Base-by-base conservation (phyloP, 345 rosid genomes). In the Sisymbrium altissimum region DNA sequence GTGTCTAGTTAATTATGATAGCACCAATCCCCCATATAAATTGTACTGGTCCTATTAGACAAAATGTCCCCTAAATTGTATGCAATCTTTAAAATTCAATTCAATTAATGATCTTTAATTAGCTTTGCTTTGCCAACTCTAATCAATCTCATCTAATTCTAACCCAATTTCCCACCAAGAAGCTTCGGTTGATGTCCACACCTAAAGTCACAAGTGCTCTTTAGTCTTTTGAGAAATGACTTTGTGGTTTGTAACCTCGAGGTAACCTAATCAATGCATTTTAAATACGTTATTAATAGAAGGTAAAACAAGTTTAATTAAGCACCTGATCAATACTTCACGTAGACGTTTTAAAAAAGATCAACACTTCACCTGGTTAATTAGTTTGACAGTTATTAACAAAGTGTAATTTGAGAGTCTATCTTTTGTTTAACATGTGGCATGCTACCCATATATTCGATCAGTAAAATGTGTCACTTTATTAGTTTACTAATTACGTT, bases 11-110 rank as follows among this genome's bases (percentile, higher is more conserved):
- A 69, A 53, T 77, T 81, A 45, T 67, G 54, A 39, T 71, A 81
- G 79, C 74, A 59, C 64, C 75, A 79, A 48, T 72, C 78, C 25
- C 39, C 78, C 43, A 74, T 73, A 63, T 15, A 43, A 38, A 35
- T 75, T 92, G 88, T 83, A 56, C 62, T 66, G 88, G 68, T 73
- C 56, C 56, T 55, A 18, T 68, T 41, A 76, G 92, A 89, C 98
- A 86, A 75, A 61, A 66, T 92, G 96, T 89, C 74, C 84, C 92
- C 91, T 82, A 71, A 69, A 84, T 82, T 82, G 89, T 70, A 84
- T 77, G 81, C 93, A 88, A 18, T 18, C 53, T 48, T 14, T 32
- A 10, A 21, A 54, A 52, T 29, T 55, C 38, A 55, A 46, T 55
- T 70, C 29, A 56, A 4, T 58, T 38, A 56, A 9, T 60, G 68